Evolutionary conservation across 2,329 filamentous ascomycete genomes (phyloP), one percentile per base, ranked within the genome.

Genomic region (Tolypocladium pustulatum): DNA sequence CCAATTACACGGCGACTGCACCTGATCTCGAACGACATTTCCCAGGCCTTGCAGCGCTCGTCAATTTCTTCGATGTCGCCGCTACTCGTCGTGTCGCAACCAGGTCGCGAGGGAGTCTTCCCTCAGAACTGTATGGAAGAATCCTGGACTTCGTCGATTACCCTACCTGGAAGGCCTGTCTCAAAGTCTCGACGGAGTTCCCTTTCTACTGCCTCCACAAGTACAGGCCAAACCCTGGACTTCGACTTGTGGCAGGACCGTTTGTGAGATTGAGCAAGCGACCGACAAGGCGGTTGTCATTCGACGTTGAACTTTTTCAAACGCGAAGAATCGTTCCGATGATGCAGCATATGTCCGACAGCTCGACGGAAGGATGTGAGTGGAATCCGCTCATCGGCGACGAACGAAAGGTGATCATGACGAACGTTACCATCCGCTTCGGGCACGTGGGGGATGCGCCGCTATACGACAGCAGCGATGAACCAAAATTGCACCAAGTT

Each of bases 61-160:
- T 65, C 53, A 63, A 63, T 34, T 64, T 66, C 60, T 65, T 64
- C 54, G 58, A 65, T 2, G 57, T 60, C 41, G 63, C 65, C 30
- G 59, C 54, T 1, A 61, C 10, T 41, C 58, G 62, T 17, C 58
- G 55, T 22, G 43, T 57, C 41, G 53, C 61, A 32, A 58, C 58
- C 37, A 62, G 41, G 38, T 59, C 57, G 20, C 32, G 1, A 57
- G 62, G 60, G 0, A 46, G 37, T 22, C 54, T 65, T 25, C 60
- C 62, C 4, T 30, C 25, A 13, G 64, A 66, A 30, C 40, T 66
- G 25, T 63, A 61, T 37, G 53, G 52, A 40, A 52, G 15, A 6
- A 61, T 66, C 43, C 25, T 66, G 9, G 60, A 62, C 38, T 62
- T 60, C 27, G 62, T 64, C 32, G 60, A 66, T 55, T 61, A 63